Evolutionary conservation across 2,329 filamentous ascomycete genomes (phyloP).

Genomic region (Xylariomycetidae sp.): DNA sequence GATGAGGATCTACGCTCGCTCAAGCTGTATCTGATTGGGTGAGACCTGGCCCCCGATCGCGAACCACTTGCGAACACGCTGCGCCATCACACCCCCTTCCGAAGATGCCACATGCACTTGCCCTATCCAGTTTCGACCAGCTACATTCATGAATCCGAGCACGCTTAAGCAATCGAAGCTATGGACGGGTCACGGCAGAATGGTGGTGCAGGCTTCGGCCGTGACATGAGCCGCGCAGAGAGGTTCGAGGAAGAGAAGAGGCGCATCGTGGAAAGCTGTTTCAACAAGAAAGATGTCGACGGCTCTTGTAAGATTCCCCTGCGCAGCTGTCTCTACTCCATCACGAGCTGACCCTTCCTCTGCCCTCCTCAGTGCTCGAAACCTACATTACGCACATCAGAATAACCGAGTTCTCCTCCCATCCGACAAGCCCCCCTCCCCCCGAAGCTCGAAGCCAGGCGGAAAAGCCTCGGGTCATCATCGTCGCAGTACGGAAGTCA

Average conservation of each 20-base stretch:
- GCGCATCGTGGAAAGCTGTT: constrained; percentile 92
- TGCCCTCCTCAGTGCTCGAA: constrained; percentile 59
- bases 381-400: constrained; percentile 97
- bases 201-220: constrained; percentile 28
- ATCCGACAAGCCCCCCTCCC: constrained; percentile 80
- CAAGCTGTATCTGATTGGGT: no score
- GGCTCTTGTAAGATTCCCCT: constrained; percentile 65
- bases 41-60: no score
- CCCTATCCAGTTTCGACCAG: constrained; percentile 13
- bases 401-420: constrained; percentile 79
- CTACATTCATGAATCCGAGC: constrained; percentile 24
- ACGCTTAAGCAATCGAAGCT: constrained; percentile 11
- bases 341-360: constrained; percentile 4
- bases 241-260: constrained; percentile 95
- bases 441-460: constrained; percentile 66
- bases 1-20: no score
- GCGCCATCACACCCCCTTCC: constrained; percentile 1
- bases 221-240: constrained; percentile 57
- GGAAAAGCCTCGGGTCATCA: constrained; percentile 87
- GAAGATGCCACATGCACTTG: constrained; percentile 24
- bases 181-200: constrained; percentile 26
- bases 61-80: no score
- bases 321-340: constrained; percentile 7
- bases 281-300: constrained; percentile 82
- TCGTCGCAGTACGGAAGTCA: constrained; percentile 88